Evolutionary conservation across 2,329 filamentous ascomycete species (phyloP).

Genomic region (Aaosphaeria arxii): DNA sequence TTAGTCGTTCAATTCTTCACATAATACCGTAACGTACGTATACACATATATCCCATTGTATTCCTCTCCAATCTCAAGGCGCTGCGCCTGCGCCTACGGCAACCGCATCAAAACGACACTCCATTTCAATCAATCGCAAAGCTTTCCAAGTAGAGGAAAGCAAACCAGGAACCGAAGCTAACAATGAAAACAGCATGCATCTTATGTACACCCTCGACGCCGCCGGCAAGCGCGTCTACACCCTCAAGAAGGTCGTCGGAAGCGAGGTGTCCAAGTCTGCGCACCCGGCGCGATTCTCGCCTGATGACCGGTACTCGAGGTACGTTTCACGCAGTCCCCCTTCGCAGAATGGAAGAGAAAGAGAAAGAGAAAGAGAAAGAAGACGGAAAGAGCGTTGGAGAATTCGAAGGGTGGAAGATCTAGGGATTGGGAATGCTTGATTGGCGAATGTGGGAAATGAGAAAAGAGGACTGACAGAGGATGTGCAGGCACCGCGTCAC

Average conservation of each 20-base stretch:
- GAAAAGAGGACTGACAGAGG: background rate
- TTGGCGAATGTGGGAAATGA: background rate
- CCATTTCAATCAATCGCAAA: too few relatives aligned
- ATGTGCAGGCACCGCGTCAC: constrained; percentile 79
- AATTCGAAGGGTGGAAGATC: background rate
- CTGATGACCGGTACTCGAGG: constrained; percentile 96
- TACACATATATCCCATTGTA: too few relatives aligned
- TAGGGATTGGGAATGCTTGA: too few relatives aligned
- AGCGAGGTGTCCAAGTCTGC: constrained; percentile 92
- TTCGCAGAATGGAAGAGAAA: background rate
- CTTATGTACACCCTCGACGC: constrained; percentile 83
- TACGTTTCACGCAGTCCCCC: constrained; percentile 22
- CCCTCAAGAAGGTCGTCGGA: constrained; percentile 81
- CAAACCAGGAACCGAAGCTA: too few relatives aligned
- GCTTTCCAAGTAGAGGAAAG: too few relatives aligned
- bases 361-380: background rate
- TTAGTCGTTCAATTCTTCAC: too few relatives aligned
- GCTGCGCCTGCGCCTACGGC: too few relatives aligned
- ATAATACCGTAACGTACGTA: too few relatives aligned
- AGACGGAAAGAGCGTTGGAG: background rate
- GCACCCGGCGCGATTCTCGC: constrained; percentile 93
- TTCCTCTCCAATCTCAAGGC: too few relatives aligned
- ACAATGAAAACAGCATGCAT: constrained; percentile 52
- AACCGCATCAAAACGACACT: too few relatives aligned
- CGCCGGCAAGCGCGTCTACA: constrained; percentile 87